These are phyloP conservation scores for Gamarada debralockiae DNA, from an alignment of 495 filamentous ascomycete species.

Conservation along the genomic window DNA sequence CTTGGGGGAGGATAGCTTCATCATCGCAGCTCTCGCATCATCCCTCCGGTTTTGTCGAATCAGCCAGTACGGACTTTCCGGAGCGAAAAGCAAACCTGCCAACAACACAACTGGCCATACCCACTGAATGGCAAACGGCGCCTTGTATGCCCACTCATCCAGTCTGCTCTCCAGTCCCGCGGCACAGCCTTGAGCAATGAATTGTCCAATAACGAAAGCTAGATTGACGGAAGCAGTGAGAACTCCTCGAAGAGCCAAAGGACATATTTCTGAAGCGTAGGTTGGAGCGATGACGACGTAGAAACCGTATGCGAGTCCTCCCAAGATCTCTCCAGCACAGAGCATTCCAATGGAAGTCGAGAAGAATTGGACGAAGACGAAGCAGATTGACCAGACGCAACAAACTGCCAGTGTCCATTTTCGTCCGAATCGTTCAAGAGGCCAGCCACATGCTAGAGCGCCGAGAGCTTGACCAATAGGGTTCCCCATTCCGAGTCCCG, in stretches of 20 bases:
- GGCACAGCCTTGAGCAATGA: constrained; percentile 62
- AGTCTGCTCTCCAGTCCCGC: constrained; percentile 16
- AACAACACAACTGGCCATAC: constrained; percentile 44
- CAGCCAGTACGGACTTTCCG: constrained; percentile 59
- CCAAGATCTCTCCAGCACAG: constrained; percentile 62
- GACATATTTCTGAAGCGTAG: constrained; percentile 33
- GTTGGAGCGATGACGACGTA: constrained; percentile 49
- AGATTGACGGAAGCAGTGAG: constrained; percentile 41
- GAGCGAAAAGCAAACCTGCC: constrained; percentile 35
- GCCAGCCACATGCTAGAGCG: constrained; percentile 40
- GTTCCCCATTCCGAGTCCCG: constrained; percentile 15
- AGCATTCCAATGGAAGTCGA: constrained; percentile 57
- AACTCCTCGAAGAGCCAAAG: constrained; percentile 15
- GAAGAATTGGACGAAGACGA: constrained; percentile 58
- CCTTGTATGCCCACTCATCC: constrained; percentile 50
- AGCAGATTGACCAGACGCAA: constrained; percentile 37
- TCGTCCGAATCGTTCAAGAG: constrained; percentile 43
- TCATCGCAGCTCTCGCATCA: constrained; percentile 61
- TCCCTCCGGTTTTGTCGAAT: constrained; percentile 65
- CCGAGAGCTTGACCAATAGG: constrained; percentile 32
- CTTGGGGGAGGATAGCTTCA: constrained; percentile 56
- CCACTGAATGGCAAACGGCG: constrained; percentile 53
- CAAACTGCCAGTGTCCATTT: constrained; percentile 22
- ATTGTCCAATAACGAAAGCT: constrained; percentile 63
- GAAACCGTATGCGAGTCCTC: constrained; percentile 69